Conservation (phyloP, 441 rosid species). For the Biscutella laevigata region DNA sequence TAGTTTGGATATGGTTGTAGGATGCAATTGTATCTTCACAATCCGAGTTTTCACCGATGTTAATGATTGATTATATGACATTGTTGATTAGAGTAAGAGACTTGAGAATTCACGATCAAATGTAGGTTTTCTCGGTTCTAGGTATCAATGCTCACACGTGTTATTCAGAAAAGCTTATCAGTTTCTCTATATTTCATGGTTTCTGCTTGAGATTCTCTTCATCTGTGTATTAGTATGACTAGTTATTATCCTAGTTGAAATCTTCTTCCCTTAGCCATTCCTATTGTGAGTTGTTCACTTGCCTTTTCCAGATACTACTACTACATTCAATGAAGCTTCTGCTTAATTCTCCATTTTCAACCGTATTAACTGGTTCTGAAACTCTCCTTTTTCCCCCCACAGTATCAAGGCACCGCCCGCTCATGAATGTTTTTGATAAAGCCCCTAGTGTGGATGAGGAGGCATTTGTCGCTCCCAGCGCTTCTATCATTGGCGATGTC, state of each 20-base stretch:
- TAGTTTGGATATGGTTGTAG: slow-evolving; percentile 3
- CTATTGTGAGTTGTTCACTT: not conserved
- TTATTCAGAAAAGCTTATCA: not conserved
- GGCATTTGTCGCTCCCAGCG: slow-evolving; percentile 66
- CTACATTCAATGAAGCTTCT: not conserved
- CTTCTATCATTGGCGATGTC: slow-evolving; percentile 57
- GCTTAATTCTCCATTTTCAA: not conserved
- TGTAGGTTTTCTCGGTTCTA: too few species aligned
- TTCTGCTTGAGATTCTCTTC: not conserved
- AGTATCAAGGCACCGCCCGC: slow-evolving; percentile 71
- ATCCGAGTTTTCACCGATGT: not conserved
- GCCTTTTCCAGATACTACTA: not conserved
- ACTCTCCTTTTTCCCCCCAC: slow-evolving; percentile 5
- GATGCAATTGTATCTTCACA: too few species aligned
- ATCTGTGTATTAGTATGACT: not conserved
- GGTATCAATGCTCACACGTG: too few species aligned
- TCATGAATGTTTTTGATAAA: slow-evolving; percentile 57
- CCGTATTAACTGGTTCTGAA: not conserved
- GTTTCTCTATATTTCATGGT: not conserved
- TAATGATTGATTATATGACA: not conserved
- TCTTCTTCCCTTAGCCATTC: not conserved
- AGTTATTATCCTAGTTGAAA: not conserved
- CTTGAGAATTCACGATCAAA: not conserved
- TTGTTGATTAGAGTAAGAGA: not conserved
- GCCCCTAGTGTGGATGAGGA: slow-evolving; percentile 47